Base-by-base conservation (phyloP, 208 protist species). In the Leishmania tarentolae region DNA sequence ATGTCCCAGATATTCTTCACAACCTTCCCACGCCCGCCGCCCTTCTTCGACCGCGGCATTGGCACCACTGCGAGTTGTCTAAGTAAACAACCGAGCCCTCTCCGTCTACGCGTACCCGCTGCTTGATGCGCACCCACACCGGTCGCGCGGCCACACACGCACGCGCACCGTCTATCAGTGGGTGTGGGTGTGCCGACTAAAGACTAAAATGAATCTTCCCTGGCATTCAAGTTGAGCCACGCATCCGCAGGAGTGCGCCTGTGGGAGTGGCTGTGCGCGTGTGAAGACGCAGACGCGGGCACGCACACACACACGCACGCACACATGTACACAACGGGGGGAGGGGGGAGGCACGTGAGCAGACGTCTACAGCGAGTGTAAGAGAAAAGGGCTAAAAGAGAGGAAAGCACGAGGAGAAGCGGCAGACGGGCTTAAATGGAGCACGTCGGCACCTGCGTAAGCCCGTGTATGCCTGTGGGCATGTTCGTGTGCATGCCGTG, bases 1-100 rank as follows among this genome's bases (percentile, higher is more conserved):
- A 82, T 57, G 53, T 86, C 82, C 82, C 82, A 86, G 37, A 82
- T 9, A 37, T 86, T 82, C 59, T 82, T 86, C 47, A 86, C 82
- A 9, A 82, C 78, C 9, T 56, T 86, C 42, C 82, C 82, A 11
- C 82, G 82, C 7, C 82, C 63, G 46, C 82, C 73, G n/a, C 82
- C 82, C 50, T 86, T 86, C 78, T 86, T 86, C 47, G 50, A 31
- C 69, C 81, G 78, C 70, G 80, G 61, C 79, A 81, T 81, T 59
- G 37, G 57, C 52, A n/a, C 52, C 31, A 9, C 46, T 19, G 73
- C 53, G 50, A 31, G 19, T 3, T 50, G 68, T 31, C 35, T 47
- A 72, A 15, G 42, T 42, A 72, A 31, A 6, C 68, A 72, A 5
- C 68, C 35, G 44, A 50, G 0, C 44, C 44, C 31, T 50, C 68